These are phyloP conservation scores for Talaromyces ruber DNA, from an alignment of 495 filamentous ascomycete genomes.

Conservation along the genomic window DNA sequence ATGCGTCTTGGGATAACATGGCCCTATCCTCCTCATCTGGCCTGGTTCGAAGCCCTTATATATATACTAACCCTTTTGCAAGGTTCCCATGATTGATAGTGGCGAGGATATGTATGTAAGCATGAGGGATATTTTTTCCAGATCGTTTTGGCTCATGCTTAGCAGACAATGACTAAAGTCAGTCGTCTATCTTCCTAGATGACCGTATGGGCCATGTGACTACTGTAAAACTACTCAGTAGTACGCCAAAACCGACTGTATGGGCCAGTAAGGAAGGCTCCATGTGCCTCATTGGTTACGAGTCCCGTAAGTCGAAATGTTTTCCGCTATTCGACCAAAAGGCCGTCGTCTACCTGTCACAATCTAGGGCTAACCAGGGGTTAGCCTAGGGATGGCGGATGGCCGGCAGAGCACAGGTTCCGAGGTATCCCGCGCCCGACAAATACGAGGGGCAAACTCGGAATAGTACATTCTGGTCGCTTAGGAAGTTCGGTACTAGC, in stretches of 20 bases:
- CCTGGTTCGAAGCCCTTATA: background rate
- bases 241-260: too few relatives aligned
- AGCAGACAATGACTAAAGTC: background rate
- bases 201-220: too few relatives aligned
- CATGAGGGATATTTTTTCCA: background rate
- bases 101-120: background rate
- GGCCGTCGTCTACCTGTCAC: background rate
- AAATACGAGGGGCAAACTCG: background rate
- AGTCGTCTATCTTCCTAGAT: background rate
- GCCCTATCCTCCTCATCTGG: background rate
- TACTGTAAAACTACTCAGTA: too few relatives aligned
- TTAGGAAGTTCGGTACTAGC: background rate
- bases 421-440: background rate
- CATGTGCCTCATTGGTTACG: background rate
- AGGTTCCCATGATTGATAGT: background rate
- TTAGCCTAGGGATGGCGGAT: background rate
- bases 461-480: background rate
- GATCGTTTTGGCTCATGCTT: background rate
- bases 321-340: background rate
- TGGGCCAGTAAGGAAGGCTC: background rate
- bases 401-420: background rate
- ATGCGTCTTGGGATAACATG: background rate
- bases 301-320: background rate
- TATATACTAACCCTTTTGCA: background rate
- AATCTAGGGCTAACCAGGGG: background rate